Evolutionary conservation across 805 yeast species (phyloP).

Genomic region (Metschnikowia drakensbergensis): DNA sequence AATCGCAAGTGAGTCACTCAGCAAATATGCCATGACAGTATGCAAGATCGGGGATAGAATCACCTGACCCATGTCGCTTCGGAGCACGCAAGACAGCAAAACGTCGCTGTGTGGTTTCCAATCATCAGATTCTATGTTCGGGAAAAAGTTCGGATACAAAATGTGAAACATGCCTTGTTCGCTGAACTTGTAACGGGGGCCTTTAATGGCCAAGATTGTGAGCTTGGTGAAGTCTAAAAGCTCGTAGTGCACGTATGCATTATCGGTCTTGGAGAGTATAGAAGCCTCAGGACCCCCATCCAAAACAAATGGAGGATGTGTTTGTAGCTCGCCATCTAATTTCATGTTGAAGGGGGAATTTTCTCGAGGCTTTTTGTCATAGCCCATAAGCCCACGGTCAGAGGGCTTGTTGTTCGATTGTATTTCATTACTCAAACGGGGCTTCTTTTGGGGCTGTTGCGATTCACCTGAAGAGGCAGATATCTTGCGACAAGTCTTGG

Average conservation of each 20-base stretch:
- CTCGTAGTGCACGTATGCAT: slow-evolving; percentile 34
- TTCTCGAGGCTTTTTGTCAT: background rate
- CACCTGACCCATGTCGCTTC: slow-evolving; percentile 6
- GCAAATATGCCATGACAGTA: slow-evolving; percentile 18
- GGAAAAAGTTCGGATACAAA: slow-evolving; percentile 42
- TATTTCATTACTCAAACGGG: background rate
- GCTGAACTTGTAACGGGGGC: slow-evolving; percentile 31
- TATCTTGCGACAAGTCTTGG: background rate
- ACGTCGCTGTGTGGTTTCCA: slow-evolving; percentile 28
- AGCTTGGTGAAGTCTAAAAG: slow-evolving; percentile 36
- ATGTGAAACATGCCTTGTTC: slow-evolving; percentile 44
- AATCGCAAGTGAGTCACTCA: slow-evolving; percentile 23
- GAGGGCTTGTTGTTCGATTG: background rate
- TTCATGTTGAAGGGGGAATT: background rate
- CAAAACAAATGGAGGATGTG: slow-evolving; percentile 10
- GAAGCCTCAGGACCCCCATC: slow-evolving; percentile 19
- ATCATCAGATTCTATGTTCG: slow-evolving; percentile 40
- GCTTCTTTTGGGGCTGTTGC: background rate
- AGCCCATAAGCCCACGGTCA: background rate
- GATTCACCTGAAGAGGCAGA: background rate
- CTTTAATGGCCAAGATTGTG: slow-evolving; percentile 41
- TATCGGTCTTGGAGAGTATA: slow-evolving; percentile 24
- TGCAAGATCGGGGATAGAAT: slow-evolving; percentile 22
- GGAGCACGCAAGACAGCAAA: slow-evolving; percentile 1
- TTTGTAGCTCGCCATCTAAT: background rate